These are phyloP conservation scores for Hortiboletus rubellus DNA, from an alignment of 1,284 basidiomycete species.

Conservation along the genomic window DNA sequence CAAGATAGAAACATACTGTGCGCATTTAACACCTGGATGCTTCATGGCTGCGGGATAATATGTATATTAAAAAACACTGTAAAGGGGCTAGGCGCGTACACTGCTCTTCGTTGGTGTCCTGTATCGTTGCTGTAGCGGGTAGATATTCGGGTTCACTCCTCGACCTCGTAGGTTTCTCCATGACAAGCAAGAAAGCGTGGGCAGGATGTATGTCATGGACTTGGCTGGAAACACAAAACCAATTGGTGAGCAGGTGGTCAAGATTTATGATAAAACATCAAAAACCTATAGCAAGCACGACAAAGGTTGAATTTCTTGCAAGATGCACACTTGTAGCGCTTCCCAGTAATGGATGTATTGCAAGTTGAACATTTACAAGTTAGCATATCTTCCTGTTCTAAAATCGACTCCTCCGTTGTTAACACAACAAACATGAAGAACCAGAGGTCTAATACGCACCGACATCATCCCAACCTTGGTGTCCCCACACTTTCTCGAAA, in stretches of 20 bases:
- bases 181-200: constrained; percentile 79
- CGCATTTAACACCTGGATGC: constrained; percentile 70
- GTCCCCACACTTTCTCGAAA: constrained; percentile 81
- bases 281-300: constrained; percentile 74
- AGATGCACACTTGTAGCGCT: constrained; percentile 82
- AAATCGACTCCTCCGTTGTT: constrained; percentile 3
- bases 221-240: constrained; percentile 42
- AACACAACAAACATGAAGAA: background rate
- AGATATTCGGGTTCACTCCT: constrained; percentile 44
- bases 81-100: constrained; percentile 45
- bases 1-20: constrained; percentile 59
- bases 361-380: constrained; percentile 78
- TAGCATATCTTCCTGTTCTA: constrained; percentile 70
- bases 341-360: constrained; percentile 54
- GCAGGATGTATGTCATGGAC: constrained; percentile 88
- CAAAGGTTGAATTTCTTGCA: constrained; percentile 82
- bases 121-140: constrained; percentile 23
- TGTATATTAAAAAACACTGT: constrained; percentile 11
- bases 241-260: constrained; percentile 3
- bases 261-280: background rate
- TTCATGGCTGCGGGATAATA: constrained; percentile 54
- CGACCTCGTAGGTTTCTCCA: constrained; percentile 53
- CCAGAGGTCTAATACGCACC: constrained; percentile 50
- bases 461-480: constrained; percentile 80
- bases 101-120: constrained; percentile 54